Conservation (phyloP, 169 alveolate genomes). For the Eimeria acervulina region DNA sequence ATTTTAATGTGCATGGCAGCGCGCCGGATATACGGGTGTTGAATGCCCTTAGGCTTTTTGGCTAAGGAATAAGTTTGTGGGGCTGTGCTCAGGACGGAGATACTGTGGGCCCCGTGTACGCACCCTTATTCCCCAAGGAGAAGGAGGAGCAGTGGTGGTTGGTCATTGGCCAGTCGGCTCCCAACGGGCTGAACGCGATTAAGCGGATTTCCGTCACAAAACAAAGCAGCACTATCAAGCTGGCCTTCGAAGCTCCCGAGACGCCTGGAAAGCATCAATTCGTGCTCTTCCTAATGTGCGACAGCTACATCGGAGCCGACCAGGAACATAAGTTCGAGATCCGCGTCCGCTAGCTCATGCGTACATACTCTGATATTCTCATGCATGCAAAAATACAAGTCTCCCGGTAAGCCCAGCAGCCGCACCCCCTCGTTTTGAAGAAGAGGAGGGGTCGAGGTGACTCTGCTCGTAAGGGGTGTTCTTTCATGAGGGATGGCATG, state of each 20-base stretch:
- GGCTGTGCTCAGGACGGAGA: slow-evolving; percentile 88
- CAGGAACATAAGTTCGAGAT: slow-evolving; percentile 84
- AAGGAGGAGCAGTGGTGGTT: slow-evolving; percentile 99
- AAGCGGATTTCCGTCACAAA: slow-evolving; percentile 91
- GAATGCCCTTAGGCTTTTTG: neutral
- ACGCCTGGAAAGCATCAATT: slow-evolving; percentile 89
- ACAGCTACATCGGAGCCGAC: slow-evolving; percentile 86
- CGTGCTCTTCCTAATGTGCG: slow-evolving; percentile 89
- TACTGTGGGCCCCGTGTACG: slow-evolving; percentile 92
- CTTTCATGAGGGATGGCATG: slow-evolving; percentile 3
- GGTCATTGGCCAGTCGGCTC: slow-evolving; percentile 95
- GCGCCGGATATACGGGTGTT: neutral
- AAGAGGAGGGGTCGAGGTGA: neutral
- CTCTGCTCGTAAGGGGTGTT: neutral
- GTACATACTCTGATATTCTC: neutral
- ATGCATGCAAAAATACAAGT: neutral
- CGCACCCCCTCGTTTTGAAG: neutral
- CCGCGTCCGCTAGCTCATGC: slow-evolving; percentile 64
- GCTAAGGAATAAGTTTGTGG: neutral
- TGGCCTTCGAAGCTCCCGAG: slow-evolving; percentile 92
- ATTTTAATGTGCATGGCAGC: neutral
- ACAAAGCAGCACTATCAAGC: slow-evolving; percentile 88
- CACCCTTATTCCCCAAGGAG: slow-evolving; percentile 97
- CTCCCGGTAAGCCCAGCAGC: neutral
- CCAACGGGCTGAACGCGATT: slow-evolving; percentile 93